These are phyloP conservation scores for Hypoxylon sp. DNA, from an alignment of 2,329 filamentous ascomycete genomes.

Conservation along the genomic window DNA sequence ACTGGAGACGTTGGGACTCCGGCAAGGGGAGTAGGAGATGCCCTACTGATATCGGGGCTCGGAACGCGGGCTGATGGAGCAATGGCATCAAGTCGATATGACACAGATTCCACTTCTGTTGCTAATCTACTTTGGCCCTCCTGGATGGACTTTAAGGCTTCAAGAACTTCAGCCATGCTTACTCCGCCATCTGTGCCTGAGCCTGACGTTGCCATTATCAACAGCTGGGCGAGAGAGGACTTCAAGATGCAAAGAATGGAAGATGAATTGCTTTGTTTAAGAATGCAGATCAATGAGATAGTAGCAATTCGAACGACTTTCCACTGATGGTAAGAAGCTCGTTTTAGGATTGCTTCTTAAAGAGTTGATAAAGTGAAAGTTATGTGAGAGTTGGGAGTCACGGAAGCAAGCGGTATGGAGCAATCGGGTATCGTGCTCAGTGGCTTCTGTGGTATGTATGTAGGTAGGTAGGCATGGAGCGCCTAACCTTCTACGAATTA, in stretches of 20 bases:
- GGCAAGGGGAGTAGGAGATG: slow-evolving; percentile 31
- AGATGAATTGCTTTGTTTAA: slow-evolving; percentile 1
- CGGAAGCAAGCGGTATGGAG: slow-evolving; percentile 7
- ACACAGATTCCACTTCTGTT: slow-evolving; percentile 42
- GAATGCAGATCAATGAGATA: too few relatives aligned
- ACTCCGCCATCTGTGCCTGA: slow-evolving; percentile 33
- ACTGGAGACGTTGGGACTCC: slow-evolving; percentile 18
- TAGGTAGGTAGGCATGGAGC: slow-evolving; percentile 4
- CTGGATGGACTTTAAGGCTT: slow-evolving; percentile 43
- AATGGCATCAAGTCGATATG: slow-evolving; percentile 44
- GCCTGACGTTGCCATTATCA: slow-evolving; percentile 42
- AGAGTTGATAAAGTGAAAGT: slow-evolving; percentile 7
- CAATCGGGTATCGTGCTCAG: slow-evolving; percentile 11
- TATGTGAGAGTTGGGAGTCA: slow-evolving; percentile 4
- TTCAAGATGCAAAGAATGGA: slow-evolving; percentile 11
- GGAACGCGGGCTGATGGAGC: slow-evolving; percentile 34
- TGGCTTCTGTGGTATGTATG: slow-evolving; percentile 17
- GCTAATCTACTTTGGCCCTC: slow-evolving; percentile 43
- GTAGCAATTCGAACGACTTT: too few relatives aligned
- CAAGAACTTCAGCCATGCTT: slow-evolving; percentile 43
- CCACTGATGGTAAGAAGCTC: slow-evolving; percentile 6
- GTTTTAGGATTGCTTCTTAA: background rate
- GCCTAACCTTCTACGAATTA: slow-evolving; percentile 28
- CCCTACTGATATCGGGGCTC: slow-evolving; percentile 32
- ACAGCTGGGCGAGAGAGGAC: slow-evolving; percentile 10